A percentile compares a stretch with the other conserved stretches of the same genome.
phyloP scores from a whole-genome alignment of 306 rosid genomes.

The Macrotyloma uniflorum region DNA sequence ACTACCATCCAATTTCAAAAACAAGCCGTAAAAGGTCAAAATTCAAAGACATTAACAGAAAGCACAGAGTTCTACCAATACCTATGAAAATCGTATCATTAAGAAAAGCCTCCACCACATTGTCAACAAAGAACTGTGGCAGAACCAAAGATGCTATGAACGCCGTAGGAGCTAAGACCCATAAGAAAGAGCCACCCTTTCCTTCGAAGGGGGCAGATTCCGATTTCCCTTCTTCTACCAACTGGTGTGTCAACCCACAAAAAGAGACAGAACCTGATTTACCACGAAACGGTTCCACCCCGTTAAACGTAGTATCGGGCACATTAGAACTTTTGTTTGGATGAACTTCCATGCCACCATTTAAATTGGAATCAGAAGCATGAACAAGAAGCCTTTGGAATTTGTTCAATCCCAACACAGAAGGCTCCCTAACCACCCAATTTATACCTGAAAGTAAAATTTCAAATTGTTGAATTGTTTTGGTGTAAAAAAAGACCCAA shows the following conservation, averaged over 20 bases:
- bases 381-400: slow-evolving; percentile 43
- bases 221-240: slow-evolving; percentile 72
- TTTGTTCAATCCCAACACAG: slow-evolving; percentile 31
- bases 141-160: slow-evolving; percentile 69
- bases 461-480: neutral
- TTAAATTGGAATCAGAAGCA: slow-evolving; percentile 55
- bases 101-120: slow-evolving; percentile 52
- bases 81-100: slow-evolving; percentile 69
- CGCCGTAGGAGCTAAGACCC: slow-evolving; percentile 79
- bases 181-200: slow-evolving; percentile 67
- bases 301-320: slow-evolving; percentile 40
- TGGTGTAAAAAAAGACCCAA: neutral
- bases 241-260: slow-evolving; percentile 71
- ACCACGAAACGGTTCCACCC: slow-evolving; percentile 79
- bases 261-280: slow-evolving; percentile 89
- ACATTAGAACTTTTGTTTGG: slow-evolving; percentile 40
- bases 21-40: neutral
- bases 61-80: slow-evolving; percentile 45
- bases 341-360: slow-evolving; percentile 52
- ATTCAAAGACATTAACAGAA: slow-evolving; percentile 7
- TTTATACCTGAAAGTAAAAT: slow-evolving; percentile 48
- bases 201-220: slow-evolving; percentile 73
- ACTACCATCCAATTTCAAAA: slow-evolving; percentile 17
- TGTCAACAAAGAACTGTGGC: slow-evolving; percentile 73
- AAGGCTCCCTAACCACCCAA: slow-evolving; percentile 39